Conservation (phyloP, 2,329 filamentous ascomycete species). For the Pseudonectria foliicola region DNA sequence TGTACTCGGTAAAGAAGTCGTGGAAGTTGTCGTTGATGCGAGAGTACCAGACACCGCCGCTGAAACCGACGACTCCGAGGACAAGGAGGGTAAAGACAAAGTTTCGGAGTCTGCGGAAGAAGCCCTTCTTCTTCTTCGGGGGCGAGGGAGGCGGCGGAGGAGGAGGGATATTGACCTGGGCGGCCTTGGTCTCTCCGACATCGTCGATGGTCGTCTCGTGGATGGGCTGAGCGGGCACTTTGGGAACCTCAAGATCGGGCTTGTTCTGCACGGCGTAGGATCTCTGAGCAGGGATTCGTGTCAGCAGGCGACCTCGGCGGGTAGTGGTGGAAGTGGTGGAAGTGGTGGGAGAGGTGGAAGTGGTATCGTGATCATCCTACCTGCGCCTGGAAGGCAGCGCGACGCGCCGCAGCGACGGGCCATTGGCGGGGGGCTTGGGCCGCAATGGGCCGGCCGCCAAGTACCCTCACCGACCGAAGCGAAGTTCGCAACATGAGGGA, state of each 20-base stretch:
- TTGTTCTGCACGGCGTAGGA: constrained; percentile 50
- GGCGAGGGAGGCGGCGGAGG: constrained; percentile 24
- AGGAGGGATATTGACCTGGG: constrained; percentile 29
- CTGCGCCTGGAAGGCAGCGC: constrained; percentile 22
- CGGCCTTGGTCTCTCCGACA: constrained; percentile 31
- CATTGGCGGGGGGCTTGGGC: constrained; percentile 52
- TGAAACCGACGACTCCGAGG: constrained; percentile 71
- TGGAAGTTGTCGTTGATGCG: constrained; percentile 96
- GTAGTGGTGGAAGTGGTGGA: too few species aligned
- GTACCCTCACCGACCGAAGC: constrained; percentile 55
- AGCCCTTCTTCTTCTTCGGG: constrained; percentile 52
- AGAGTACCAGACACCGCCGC: constrained; percentile 85
- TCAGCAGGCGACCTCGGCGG: constrained; percentile 25
- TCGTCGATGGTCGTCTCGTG: constrained; percentile 31
- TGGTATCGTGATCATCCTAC: constrained; percentile 30
- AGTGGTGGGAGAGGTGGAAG: constrained; percentile 21
- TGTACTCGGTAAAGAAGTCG: constrained; percentile 96
- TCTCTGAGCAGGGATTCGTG: constrained; percentile 35
- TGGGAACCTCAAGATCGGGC: constrained; percentile 39
- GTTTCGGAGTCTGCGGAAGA: constrained; percentile 66
- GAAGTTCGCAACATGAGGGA: constrained; percentile 63
- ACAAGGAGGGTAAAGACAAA: constrained; percentile 71
- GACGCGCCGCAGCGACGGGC: constrained; percentile 35
- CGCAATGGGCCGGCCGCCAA: constrained; percentile 48
- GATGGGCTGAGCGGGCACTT: constrained; percentile 45